These are phyloP conservation scores for Pestalotiopsis sp. DNA, from an alignment of 2,329 filamentous ascomycete genomes.

Conservation along the genomic window DNA sequence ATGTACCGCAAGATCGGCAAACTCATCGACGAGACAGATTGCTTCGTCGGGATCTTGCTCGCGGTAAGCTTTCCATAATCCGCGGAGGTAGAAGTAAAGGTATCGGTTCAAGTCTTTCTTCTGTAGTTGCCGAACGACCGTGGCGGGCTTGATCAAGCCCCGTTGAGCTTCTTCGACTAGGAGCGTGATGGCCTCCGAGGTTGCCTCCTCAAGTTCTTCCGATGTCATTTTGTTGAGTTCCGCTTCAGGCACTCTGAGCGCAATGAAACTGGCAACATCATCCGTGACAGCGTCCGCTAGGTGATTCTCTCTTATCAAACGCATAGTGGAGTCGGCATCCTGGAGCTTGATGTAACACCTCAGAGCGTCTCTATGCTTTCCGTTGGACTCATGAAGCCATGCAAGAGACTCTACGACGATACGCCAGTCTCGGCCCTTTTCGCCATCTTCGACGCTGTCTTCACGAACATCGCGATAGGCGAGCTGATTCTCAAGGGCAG, in stretches of 20 bases:
- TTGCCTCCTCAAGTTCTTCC: conserved; percentile 76
- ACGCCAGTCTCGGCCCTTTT: conserved; percentile 79
- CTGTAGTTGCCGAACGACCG: conserved; percentile 79
- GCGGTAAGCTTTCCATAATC: conserved; percentile 74
- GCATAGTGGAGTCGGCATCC: conserved; percentile 87
- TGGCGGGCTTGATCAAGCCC: conserved; percentile 77
- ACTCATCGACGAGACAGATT: conserved; percentile 76
- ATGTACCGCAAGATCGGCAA: conserved; percentile 83
- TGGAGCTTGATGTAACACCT: conserved; percentile 88
- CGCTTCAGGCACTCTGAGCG: conserved; percentile 78
- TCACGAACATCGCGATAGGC: conserved; percentile 74
- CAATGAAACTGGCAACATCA: conserved; percentile 86
- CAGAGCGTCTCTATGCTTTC: conserved; percentile 81
- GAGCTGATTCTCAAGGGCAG: conserved; percentile 80
- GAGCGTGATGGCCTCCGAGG: conserved; percentile 80
- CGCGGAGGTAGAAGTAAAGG: conserved; percentile 88
- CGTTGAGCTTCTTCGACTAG: conserved; percentile 91
- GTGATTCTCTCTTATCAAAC: conserved; percentile 83
- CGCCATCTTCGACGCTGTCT: conserved; percentile 74
- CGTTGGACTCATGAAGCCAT: conserved; percentile 80
- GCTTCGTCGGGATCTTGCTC: conserved; percentile 62
- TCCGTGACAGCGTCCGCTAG: conserved; percentile 88
- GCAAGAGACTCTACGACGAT: conserved; percentile 87
- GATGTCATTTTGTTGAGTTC: conserved; percentile 67
- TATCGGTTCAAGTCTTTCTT: conserved; percentile 71